phyloP scores from a whole-genome alignment of 257 asterid species.

The Solanum ossicruentum region DNA sequence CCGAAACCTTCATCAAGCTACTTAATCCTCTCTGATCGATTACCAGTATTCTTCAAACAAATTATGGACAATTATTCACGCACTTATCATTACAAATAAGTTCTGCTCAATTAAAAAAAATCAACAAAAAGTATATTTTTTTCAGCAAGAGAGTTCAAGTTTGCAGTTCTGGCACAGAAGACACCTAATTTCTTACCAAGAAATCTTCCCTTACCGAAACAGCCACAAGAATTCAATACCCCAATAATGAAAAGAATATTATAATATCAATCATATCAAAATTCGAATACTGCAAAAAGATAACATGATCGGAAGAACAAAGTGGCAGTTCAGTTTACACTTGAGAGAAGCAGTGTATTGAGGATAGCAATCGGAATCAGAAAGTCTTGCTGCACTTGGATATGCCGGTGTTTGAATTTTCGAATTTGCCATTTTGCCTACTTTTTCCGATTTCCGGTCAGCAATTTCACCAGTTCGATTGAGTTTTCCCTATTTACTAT shows the following conservation, averaged over 20 bases:
- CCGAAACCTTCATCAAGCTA: neutral
- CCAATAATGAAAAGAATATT: neutral
- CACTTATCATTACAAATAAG: neutral
- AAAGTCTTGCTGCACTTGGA: conserved; percentile 58
- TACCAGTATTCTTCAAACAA: neutral
- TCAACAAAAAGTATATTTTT: neutral
- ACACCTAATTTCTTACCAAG: neutral
- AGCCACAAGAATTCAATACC: neutral
- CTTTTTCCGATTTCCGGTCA: neutral
- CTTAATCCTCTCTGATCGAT: neutral
- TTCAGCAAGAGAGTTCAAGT: neutral
- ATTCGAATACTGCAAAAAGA: neutral
- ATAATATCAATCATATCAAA: neutral
- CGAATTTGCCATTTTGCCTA: conserved; percentile 39
- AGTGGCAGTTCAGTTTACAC: conserved; percentile 23
- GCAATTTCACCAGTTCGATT: neutral
- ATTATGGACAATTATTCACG: neutral
- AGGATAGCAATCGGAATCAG: conserved; percentile 73
- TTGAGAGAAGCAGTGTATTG: conserved; percentile 88
- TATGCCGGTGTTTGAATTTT: conserved; percentile 41
- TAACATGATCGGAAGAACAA: neutral
- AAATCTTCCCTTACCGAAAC: neutral
- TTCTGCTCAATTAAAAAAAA: neutral
- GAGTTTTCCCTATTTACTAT: neutral
- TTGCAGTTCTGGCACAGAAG: neutral